Conservation (phyloP, 257 asterid species). For the Prunella vulgaris region DNA sequence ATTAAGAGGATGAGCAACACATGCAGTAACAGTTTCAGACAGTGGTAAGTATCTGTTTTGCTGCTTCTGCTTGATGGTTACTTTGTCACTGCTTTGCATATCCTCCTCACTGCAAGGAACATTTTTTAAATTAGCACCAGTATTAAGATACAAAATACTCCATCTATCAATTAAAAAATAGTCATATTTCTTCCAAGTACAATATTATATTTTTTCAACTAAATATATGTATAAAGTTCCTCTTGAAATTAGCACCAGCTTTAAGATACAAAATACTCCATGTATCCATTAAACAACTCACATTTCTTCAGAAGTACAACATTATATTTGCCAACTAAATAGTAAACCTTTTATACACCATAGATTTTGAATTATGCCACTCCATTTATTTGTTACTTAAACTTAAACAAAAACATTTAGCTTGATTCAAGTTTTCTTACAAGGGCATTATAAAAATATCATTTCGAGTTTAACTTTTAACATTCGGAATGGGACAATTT, state of each 20-base stretch:
- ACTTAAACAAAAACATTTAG: neutral
- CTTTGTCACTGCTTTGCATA: conserved; percentile 25
- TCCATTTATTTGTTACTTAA: neutral
- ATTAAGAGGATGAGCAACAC: conserved; percentile 69
- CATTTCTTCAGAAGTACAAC: neutral
- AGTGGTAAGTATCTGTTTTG: conserved; percentile 49
- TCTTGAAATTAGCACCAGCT: no score
- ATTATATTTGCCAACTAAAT: neutral
- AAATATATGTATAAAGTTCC: no score
- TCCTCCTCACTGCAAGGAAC: conserved; percentile 60
- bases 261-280: no score
- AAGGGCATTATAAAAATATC: neutral
- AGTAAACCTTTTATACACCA: neutral
- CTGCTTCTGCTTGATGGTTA: conserved; percentile 31
- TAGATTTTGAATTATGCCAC: neutral
- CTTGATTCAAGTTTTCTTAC: neutral
- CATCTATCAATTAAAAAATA: no score
- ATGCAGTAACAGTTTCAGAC: conserved; percentile 68
- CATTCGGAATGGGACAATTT: neutral
- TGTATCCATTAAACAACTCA: no score
- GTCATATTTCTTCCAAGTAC: neutral
- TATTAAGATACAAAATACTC: neutral
- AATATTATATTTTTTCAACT: neutral
- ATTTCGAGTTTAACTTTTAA: neutral
- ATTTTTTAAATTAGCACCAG: conserved; percentile 23